Percentiles rank a stretch among this genome's conserved stretches.
phyloP scores from a whole-genome alignment of 208 protist species.

The Crithidia fasciculata region DNA sequence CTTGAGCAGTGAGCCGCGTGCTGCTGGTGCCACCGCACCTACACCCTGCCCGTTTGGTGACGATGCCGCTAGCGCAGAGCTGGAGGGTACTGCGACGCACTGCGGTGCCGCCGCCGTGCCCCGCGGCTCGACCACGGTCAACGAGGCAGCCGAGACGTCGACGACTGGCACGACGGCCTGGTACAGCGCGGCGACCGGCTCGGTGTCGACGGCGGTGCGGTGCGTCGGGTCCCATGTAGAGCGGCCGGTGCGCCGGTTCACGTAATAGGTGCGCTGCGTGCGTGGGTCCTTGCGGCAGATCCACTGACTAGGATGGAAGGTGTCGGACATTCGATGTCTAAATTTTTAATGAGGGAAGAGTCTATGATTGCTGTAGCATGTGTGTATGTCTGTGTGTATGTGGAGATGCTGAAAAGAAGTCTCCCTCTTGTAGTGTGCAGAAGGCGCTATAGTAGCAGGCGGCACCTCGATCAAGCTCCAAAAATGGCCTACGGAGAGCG shows the following conservation, averaged over 20 bases:
- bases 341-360: neutral
- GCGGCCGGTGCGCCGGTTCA: constrained; percentile 24
- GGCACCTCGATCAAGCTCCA: too few relatives aligned
- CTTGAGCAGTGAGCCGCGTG: too few relatives aligned
- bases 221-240: constrained; percentile 47
- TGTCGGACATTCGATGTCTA: neutral
- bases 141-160: neutral
- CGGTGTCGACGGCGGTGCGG: constrained; percentile 21
- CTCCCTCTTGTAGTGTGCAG: too few relatives aligned
- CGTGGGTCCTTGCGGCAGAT: constrained; percentile 26
- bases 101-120: neutral
- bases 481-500: too few relatives aligned
- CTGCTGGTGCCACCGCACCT: too few relatives aligned
- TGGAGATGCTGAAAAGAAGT: too few relatives aligned
- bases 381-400: neutral
- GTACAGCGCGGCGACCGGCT: constrained; percentile 2
- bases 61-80: too few relatives aligned
- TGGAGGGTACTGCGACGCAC: neutral
- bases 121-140: neutral
- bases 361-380: neutral
- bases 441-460: too few relatives aligned
- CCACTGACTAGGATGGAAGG: constrained; percentile 37
- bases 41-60: too few relatives aligned
- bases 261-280: constrained; percentile 43
- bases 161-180: neutral